phyloP scores from a whole-genome alignment of 2,329 filamentous ascomycete genomes.

The Diaporthe australafricana region DNA sequence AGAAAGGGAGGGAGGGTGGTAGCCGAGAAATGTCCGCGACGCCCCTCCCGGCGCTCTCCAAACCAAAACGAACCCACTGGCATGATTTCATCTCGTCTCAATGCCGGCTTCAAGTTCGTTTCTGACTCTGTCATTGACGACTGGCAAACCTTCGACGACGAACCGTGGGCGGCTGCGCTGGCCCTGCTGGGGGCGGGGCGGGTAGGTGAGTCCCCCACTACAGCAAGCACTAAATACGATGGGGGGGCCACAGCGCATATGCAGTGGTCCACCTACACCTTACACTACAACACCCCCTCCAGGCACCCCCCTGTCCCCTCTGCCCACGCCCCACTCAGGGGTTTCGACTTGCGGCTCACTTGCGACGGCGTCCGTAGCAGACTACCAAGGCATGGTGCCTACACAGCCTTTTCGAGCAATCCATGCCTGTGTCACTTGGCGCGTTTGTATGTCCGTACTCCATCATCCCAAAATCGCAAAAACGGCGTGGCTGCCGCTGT shows the following conservation, averaged over 20 bases:
- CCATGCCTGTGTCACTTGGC: conserved; percentile 8
- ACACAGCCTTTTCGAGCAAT: conserved; percentile 12
- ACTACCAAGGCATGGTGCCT: conserved; percentile 18
- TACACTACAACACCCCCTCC: background rate
- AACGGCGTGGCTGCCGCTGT: conserved; percentile 19
- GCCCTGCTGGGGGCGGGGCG: too few relatives aligned
- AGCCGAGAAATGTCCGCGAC: conserved; percentile 24
- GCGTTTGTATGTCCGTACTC: background rate
- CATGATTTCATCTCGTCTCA: conserved; percentile 28
- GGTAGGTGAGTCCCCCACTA: too few relatives aligned
- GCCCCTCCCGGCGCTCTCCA: too few relatives aligned
- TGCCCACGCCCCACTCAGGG: conserved; percentile 30
- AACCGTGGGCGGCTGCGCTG: conserved; percentile 24
- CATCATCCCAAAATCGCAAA: conserved; percentile 17
- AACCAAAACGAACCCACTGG: conserved; percentile 28
- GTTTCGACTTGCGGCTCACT: conserved; percentile 33
- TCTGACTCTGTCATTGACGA: conserved; percentile 19
- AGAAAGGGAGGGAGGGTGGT: background rate
- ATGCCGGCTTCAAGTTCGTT: conserved; percentile 21
- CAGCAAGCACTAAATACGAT: too few relatives aligned
- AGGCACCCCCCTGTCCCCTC: background rate
- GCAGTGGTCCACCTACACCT: conserved; percentile 13
- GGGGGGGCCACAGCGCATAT: too few relatives aligned
- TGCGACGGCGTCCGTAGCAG: conserved; percentile 35
- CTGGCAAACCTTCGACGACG: background rate